Percentiles rank a stretch among this genome's conserved stretches.
These are phyloP conservation scores for Fusarium equiseti DNA, from an alignment of 2,329 filamentous ascomycete genomes.

Conservation along the genomic window DNA sequence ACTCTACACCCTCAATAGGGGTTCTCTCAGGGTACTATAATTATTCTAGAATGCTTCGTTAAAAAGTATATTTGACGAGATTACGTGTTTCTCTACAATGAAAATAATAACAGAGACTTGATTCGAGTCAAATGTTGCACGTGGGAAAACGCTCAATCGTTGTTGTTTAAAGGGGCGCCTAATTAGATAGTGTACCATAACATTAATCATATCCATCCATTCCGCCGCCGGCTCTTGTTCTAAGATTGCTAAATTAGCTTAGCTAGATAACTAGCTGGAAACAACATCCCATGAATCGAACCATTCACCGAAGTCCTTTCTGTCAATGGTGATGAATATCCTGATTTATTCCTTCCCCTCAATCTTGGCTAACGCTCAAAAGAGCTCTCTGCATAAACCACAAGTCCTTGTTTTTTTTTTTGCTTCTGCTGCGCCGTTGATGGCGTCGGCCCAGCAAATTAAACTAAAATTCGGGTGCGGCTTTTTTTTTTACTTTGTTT, in stretches of 20 bases:
- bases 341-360: neutral
- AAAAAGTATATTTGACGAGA: neutral
- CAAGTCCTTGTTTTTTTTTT: neutral
- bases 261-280: neutral
- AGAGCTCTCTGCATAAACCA: slow-evolving; percentile 4
- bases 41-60: neutral
- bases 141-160: neutral
- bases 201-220: neutral
- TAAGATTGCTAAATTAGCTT: neutral
- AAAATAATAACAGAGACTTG: neutral
- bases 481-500: neutral
- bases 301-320: slow-evolving; percentile 5
- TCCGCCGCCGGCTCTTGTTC: neutral
- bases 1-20: neutral
- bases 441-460: slow-evolving; percentile 6
- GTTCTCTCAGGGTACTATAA: neutral
- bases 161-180: neutral
- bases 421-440: slow-evolving; percentile 2
- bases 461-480: neutral
- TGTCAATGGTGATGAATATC: neutral
- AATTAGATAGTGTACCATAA: neutral
- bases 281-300: slow-evolving; percentile 19
- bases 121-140: neutral
- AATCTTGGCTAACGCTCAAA: neutral
- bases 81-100: neutral